Evolutionary conservation across 768 basidiomycete species (phyloP).

Genomic region (Calocera cornea): DNA sequence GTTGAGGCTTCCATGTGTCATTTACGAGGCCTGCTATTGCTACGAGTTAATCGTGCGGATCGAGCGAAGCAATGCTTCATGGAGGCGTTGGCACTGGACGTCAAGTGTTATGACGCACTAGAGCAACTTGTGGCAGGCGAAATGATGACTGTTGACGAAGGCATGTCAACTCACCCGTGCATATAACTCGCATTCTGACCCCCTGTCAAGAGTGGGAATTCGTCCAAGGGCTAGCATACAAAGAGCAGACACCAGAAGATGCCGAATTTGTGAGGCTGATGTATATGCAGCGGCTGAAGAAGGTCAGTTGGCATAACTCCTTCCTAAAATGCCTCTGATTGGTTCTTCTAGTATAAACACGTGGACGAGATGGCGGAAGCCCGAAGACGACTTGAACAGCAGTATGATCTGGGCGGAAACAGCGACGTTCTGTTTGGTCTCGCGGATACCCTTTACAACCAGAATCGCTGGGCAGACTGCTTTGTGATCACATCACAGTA

Average conservation of each 20-base stretch:
- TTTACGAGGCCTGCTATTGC: constrained; percentile 82
- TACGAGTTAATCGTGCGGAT: constrained; percentile 80
- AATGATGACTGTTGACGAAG: constrained; percentile 95
- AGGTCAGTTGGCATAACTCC: constrained; percentile 26
- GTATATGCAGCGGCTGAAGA: constrained; percentile 81
- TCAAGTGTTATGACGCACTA: constrained; percentile 95
- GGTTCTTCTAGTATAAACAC: constrained; percentile 46
- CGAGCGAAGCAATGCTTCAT: constrained; percentile 90
- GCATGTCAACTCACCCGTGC: constrained; percentile 28
- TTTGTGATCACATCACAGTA: constrained; percentile 75
- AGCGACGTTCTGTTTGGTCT: constrained; percentile 84
- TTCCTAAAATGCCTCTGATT: background rate
- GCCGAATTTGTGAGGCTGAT: constrained; percentile 86
- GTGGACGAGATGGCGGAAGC: constrained; percentile 67
- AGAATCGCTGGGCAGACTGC: constrained; percentile 90
- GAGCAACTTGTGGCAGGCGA: constrained; percentile 78
- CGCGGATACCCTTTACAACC: constrained; percentile 77
- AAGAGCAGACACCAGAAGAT: constrained; percentile 72
- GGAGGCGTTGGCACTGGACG: constrained; percentile 87
- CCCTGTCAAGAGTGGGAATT: constrained; percentile 83
- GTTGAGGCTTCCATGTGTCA: constrained; percentile 97
- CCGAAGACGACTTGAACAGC: constrained; percentile 62
- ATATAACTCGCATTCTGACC: background rate
- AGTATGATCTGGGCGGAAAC: constrained; percentile 77
- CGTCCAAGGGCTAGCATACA: constrained; percentile 68